A percentile compares a stretch with the other conserved stretches of the same genome.
Conservation (phyloP, 2,329 filamentous ascomycete genomes). For the Teratosphaeria zuluensis region DNA sequence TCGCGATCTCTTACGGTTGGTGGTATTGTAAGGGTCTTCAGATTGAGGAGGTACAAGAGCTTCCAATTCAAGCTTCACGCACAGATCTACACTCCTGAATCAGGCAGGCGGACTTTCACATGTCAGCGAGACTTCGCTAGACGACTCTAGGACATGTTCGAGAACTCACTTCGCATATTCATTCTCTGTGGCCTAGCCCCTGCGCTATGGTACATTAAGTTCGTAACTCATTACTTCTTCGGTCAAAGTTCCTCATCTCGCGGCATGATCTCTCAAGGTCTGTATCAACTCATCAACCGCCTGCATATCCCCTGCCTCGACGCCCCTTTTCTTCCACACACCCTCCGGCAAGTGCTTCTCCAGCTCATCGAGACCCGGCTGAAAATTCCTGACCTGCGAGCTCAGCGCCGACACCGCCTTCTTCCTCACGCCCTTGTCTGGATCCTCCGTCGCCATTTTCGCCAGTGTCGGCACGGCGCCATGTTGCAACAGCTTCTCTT, state of each 20-base stretch:
- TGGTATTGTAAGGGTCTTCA: too few species aligned
- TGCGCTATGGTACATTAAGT: too few species aligned
- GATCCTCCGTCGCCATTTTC: constrained; percentile 50
- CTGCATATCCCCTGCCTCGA: constrained; percentile 85
- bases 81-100: too few species aligned
- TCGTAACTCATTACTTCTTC: too few species aligned
- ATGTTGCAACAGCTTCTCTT: constrained; percentile 57
- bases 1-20: too few species aligned
- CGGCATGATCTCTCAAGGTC: constrained; percentile 21
- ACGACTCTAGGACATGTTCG: too few species aligned
- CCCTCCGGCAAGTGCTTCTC: constrained; percentile 59
- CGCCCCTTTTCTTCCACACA: constrained; percentile 43
- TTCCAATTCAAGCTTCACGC: too few species aligned
- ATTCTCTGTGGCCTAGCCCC: too few species aligned
- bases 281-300: constrained; percentile 51
- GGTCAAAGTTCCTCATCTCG: too few species aligned
- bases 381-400: constrained; percentile 78
- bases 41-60: too few species aligned
- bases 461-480: constrained; percentile 65
- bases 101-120: background rate
- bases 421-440: constrained; percentile 57
- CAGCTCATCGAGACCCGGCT: constrained; percentile 57
- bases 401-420: constrained; percentile 89
- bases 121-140: too few species aligned
- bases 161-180: too few species aligned